Base-by-base conservation (phyloP, 257 asterid genomes). In the Primulina huaijiensis region DNA sequence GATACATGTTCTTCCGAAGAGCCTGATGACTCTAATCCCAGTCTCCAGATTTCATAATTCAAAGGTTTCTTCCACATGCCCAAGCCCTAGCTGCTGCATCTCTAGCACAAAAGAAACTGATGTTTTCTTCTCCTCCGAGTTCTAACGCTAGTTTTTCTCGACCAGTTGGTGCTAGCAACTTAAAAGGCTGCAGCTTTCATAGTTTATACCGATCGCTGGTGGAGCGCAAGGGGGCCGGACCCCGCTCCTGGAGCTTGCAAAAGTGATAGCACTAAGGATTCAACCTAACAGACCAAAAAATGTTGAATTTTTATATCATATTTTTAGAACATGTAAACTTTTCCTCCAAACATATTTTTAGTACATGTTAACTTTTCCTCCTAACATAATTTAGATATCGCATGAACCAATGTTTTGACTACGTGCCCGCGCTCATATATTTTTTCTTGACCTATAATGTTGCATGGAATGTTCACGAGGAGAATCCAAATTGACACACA, bases 31-130 rank as follows among this genome's bases (percentile, higher is more conserved):
- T 68, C 21, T 7, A 76, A 21, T n/a, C n/a, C 27, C 77, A 56
- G 55, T 82, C 80, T 4, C 78, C 92, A 0, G 81, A 77, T 76
- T 92, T 89, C 72, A 87, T 92, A 8, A 84, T 92, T 46, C 84
- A 84, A 74, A 77, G 93, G 59, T 92, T 92, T 74, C 84, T 89
- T 43, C 89, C 92, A 8, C 96, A 92, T 73, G 96, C 97, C 27
- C 88, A 81, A 65, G 96, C 95, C 25, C 67, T 92, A 55, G 96
- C 96, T 7, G 89, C 82, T 52, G 87, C 87, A 19, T 83, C 93
- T 19, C 79, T 80, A 19, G 70, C 77, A n/a, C 75, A 88, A 53
- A 75, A 74, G 62, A 72, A 67, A 30, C 23, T 52, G 14, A 60
- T 74, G 8, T 21, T 64, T 59, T 52, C 65, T n/a, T 5, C 12